phyloP scores from a whole-genome alignment of 805 yeast genomes.

The Candida anglica region DNA sequence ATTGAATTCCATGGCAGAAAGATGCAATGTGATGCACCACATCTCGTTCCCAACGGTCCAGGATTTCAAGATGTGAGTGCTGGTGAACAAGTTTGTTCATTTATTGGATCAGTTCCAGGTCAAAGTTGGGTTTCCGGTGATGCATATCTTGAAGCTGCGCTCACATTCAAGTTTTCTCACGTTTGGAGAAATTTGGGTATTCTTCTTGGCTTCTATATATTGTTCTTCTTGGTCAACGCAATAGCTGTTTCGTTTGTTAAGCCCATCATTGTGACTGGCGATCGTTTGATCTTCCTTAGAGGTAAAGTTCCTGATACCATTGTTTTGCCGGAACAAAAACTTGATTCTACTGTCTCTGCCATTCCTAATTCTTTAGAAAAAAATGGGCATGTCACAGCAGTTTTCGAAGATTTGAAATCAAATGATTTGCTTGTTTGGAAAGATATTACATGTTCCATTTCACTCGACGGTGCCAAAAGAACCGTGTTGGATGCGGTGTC shows the following conservation, averaged over 20 bases:
- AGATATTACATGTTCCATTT: constrained; percentile 54
- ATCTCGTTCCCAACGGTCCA: constrained; percentile 22
- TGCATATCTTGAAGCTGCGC: constrained; percentile 27
- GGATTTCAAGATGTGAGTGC: constrained; percentile 13
- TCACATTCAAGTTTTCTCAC: constrained; percentile 32
- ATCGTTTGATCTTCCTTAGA: constrained; percentile 23
- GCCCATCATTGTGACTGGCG: constrained; percentile 30
- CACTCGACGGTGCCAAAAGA: constrained; percentile 37
- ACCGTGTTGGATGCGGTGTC: constrained; percentile 33
- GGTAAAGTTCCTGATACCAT: constrained; percentile 18
- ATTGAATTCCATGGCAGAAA: constrained; percentile 27
- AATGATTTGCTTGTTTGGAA: constrained; percentile 60
- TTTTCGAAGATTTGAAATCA: constrained; percentile 24
- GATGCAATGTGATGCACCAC: constrained; percentile 18
- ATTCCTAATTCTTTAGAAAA: constrained; percentile 5
- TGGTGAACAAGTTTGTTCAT: constrained; percentile 16
- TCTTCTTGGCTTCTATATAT: constrained; percentile 26
- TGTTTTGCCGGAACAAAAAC: constrained; percentile 9
- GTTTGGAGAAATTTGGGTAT: constrained; percentile 48
- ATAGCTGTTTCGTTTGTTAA: constrained; percentile 22
- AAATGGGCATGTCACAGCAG: constrained; percentile 1
- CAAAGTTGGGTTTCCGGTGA: constrained; percentile 26
- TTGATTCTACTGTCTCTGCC: background rate
- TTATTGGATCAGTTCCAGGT: constrained; percentile 15
- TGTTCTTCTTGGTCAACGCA: constrained; percentile 17